A percentile compares a stretch with the other conserved stretches of the same genome.
Evolutionary conservation across 495 filamentous ascomycete genomes (phyloP).

Genomic region (Terfezia claveryi): DNA sequence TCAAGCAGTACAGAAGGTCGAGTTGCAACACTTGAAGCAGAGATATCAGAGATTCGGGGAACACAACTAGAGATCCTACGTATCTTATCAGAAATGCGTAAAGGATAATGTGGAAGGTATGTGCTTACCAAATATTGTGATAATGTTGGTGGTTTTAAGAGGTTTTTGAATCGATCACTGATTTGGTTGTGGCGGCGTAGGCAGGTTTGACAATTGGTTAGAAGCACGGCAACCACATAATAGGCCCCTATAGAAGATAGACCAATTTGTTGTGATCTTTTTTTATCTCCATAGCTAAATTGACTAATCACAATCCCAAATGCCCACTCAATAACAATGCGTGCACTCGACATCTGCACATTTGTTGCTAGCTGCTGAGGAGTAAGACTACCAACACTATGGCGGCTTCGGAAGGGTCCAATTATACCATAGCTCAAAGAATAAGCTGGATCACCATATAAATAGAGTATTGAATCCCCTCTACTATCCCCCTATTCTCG

Average conservation of each 20-base stretch:
- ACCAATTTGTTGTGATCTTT: neutral
- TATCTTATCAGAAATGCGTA: too few species aligned
- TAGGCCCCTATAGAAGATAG: neutral
- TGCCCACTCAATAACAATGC: neutral
- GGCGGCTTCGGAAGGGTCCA: neutral
- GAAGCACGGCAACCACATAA: neutral
- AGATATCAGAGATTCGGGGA: too few species aligned
- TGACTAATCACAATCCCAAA: neutral
- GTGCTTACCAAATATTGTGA: too few species aligned
- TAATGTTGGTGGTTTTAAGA: neutral
- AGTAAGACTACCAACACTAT: neutral
- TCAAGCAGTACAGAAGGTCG: too few species aligned
- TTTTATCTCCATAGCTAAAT: neutral
- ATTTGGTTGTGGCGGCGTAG: neutral
- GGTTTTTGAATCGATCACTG: neutral
- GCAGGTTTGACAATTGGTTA: neutral
- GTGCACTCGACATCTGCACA: neutral
- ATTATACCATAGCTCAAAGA: neutral
- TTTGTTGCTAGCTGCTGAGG: neutral
- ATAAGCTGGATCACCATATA: neutral
- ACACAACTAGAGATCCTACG: too few species aligned
- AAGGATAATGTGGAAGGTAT: too few species aligned
- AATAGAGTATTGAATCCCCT: neutral
- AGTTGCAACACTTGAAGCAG: too few species aligned
- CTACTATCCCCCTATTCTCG: neutral